A percentile compares a stretch with the other conserved stretches of the same genome.
Conservation (phyloP, 352 stramenopile genomes). For the Globisporangium cylindrosporum region DNA sequence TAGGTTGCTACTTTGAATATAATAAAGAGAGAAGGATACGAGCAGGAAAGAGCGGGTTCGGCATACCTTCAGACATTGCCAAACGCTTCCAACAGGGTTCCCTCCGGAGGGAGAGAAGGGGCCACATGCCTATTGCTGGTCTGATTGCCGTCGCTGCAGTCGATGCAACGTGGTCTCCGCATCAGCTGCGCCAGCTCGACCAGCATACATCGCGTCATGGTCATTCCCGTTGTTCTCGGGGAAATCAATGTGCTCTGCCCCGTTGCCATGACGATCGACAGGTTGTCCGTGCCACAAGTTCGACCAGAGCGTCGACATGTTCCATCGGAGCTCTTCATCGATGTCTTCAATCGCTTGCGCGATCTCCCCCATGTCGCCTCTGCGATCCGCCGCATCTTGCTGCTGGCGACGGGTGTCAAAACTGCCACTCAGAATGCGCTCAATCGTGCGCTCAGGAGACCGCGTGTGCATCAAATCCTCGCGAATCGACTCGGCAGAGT, state of each 20-base stretch:
- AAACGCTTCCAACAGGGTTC: not conserved
- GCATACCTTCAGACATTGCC: not conserved
- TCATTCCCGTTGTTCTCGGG: not conserved
- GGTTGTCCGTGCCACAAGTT: conserved; percentile 21
- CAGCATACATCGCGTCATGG: not conserved
- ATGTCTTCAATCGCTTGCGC: conserved; percentile 36
- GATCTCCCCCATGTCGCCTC: conserved; percentile 27
- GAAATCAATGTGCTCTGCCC: conserved; percentile 13
- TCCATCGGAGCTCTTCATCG: conserved; percentile 37
- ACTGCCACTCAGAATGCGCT: conserved; percentile 61
- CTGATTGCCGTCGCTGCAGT: conserved; percentile 16
- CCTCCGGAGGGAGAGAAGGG: not conserved
- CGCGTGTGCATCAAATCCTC: conserved; percentile 50
- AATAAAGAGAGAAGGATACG: conserved; percentile 2
- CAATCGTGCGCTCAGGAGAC: conserved; percentile 68
- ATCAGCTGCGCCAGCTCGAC: not conserved
- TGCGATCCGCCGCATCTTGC: not conserved
- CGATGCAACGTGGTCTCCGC: conserved; percentile 21
- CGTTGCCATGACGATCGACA: conserved; percentile 1
- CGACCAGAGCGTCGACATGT: conserved; percentile 33
- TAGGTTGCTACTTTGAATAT: conserved; percentile 3
- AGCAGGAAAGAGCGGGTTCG: not conserved
- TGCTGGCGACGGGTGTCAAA: conserved; percentile 40
- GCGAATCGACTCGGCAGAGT: conserved; percentile 51
- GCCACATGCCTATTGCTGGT: conserved; percentile 3